Conservation (phyloP, 169 alveolate genomes). For the Eimeria necatrix region DNA sequence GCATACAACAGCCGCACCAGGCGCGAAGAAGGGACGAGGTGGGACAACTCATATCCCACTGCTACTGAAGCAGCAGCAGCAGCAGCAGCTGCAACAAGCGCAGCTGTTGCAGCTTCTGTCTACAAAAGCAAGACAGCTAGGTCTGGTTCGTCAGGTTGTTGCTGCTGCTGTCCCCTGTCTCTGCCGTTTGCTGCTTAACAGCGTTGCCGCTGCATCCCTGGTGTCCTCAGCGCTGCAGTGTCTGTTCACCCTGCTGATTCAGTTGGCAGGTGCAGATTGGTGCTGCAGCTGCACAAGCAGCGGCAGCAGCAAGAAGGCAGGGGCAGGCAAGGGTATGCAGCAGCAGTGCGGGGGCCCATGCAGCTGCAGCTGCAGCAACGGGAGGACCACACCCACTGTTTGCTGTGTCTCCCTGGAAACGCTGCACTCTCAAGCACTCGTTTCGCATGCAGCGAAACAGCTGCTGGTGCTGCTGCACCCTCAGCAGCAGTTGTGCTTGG, state of each 20-base stretch:
- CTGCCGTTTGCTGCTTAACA: conserved; percentile 56
- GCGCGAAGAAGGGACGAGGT: neutral
- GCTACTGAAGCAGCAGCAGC: conserved; percentile 48
- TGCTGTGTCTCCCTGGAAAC: conserved; percentile 69
- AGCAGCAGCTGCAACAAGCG: neutral
- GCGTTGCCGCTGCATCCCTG: conserved; percentile 38
- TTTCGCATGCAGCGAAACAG: conserved; percentile 70
- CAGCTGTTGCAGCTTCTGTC: neutral
- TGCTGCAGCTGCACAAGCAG: conserved; percentile 45
- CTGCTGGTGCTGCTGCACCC: conserved; percentile 59
- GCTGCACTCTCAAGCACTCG: conserved; percentile 66
- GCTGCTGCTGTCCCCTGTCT: conserved; percentile 46
- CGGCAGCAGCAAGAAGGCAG: conserved; percentile 45
- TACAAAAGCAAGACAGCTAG: conserved; percentile 3
- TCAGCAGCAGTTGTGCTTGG: conserved; percentile 57
- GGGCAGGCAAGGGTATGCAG: conserved; percentile 30
- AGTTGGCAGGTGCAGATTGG: conserved; percentile 40
- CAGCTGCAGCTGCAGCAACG: conserved; percentile 67
- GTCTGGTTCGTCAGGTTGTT: conserved; percentile 33
- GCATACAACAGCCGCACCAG: neutral
- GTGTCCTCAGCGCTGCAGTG: neutral
- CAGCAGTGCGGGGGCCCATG: neutral
- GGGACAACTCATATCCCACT: neutral
- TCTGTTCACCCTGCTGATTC: conserved; percentile 35
- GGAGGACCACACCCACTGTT: neutral